Conservation (phyloP, 148 eudicot species). For the Rhododendron vialii region DNA sequence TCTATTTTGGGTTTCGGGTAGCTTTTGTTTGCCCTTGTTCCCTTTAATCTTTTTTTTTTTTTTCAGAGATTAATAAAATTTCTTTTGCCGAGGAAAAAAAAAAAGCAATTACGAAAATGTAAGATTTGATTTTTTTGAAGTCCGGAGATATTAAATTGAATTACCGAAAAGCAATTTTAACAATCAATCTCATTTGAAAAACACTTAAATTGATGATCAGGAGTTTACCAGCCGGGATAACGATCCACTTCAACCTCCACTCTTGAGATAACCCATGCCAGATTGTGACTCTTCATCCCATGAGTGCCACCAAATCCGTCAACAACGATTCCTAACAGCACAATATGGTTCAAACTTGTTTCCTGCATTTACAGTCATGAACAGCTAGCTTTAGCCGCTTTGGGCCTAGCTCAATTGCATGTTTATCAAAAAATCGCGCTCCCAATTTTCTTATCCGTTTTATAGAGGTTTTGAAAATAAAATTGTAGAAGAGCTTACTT, state of each 20-base stretch:
- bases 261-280: conserved; percentile 82
- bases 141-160: not conserved
- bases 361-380: conserved; percentile 43
- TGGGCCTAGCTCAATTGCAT: too few relatives aligned
- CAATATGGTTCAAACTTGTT: conserved; percentile 71
- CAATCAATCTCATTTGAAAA: not conserved
- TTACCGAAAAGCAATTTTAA: not conserved
- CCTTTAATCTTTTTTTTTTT: too few relatives aligned
- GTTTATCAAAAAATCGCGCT: too few relatives aligned
- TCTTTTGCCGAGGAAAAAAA: too few relatives aligned
- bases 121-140: too few relatives aligned
- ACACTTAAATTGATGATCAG: not conserved
- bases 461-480: too few relatives aligned
- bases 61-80: too few relatives aligned
- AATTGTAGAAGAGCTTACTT: too few relatives aligned
- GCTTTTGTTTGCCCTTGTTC: too few relatives aligned
- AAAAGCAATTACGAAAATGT: too few relatives aligned
- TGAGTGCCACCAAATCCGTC: conserved; percentile 81
- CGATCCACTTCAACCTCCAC: conserved; percentile 66
- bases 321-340: conserved; percentile 71
- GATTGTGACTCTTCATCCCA: conserved; percentile 69
- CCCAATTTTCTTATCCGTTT: too few relatives aligned
- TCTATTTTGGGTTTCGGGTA: too few relatives aligned
- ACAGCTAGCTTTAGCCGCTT: not conserved
- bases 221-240: conserved; percentile 70